Percentiles rank a stretch among this genome's conserved stretches.
Evolutionary conservation across 495 filamentous ascomycete genomes (phyloP).

Genomic region (Xylaria intraflava): DNA sequence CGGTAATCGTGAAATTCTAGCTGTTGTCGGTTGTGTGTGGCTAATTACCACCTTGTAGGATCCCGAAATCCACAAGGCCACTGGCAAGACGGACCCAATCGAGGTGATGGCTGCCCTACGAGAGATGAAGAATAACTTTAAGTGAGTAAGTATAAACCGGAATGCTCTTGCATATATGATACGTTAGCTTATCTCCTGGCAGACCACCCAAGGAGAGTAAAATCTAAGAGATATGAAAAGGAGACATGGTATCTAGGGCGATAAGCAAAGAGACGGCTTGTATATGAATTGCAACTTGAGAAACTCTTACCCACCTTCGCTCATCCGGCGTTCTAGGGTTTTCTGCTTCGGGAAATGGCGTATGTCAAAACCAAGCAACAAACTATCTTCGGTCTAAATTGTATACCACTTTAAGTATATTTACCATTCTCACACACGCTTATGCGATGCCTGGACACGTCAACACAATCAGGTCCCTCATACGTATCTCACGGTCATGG

Average conservation of each 20-base stretch:
- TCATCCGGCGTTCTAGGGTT: no score
- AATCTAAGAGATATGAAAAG: conserved; percentile 9
- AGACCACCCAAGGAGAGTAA: conserved; percentile 23
- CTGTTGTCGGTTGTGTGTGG: not conserved
- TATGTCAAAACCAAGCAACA: no score
- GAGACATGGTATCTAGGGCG: not conserved
- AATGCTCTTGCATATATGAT: not conserved
- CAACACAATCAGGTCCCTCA: no score
- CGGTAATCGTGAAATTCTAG: not conserved
- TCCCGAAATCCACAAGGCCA: conserved; percentile 73
- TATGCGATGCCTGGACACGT: no score
- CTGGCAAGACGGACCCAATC: conserved; percentile 73
- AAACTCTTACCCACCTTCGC: no score
- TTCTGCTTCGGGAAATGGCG: no score
- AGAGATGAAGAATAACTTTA: conserved; percentile 88
- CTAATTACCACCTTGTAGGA: conserved; percentile 47
- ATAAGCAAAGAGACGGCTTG: not conserved
- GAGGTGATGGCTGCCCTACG: conserved; percentile 81
- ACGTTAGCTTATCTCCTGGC: not conserved
- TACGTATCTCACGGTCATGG: no score
- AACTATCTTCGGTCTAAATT: no score
- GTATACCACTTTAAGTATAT: no score
- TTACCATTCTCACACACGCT: no score
- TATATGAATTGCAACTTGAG: no score
- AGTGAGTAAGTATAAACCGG: conserved; percentile 43